Conservation (phyloP, 768 basidiomycete species). For the Leccinum arenicola region DNA sequence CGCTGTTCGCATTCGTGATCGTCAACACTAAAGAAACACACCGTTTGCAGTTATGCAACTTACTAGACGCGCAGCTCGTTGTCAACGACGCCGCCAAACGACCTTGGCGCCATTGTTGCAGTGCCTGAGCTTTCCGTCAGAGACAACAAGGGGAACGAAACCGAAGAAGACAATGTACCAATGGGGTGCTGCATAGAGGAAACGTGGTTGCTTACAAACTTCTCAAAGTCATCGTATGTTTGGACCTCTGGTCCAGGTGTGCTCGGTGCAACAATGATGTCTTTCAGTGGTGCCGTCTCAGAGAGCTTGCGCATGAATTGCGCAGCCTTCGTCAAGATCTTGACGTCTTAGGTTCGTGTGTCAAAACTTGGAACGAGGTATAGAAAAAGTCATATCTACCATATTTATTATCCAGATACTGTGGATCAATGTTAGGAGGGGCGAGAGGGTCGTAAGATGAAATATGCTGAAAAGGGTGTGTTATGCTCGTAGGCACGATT, state of each 20-base stretch:
- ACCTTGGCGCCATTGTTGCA: constrained; percentile 17
- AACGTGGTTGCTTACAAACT: constrained; percentile 3
- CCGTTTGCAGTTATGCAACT: background rate
- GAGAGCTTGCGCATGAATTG: constrained; percentile 14
- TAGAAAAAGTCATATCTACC: constrained; percentile 2
- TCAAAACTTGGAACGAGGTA: background rate
- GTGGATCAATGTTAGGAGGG: constrained; percentile 12
- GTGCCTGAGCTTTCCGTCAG: constrained; percentile 12
- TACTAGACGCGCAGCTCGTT: constrained; percentile 17
- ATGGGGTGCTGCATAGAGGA: constrained; percentile 9
- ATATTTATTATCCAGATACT: constrained; percentile 13
- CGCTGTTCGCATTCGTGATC: background rate
- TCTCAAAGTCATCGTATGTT: constrained; percentile 17
- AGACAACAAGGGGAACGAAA: background rate
- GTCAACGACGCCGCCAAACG: constrained; percentile 20
- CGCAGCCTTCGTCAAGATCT: constrained; percentile 15
- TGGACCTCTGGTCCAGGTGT: constrained; percentile 19
- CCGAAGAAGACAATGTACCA: background rate
- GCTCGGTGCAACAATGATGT: constrained; percentile 16
- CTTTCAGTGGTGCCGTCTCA: constrained; percentile 16
- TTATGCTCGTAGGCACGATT: background rate
- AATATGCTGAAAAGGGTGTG: constrained; percentile 9
- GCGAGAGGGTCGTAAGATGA: constrained; percentile 13
- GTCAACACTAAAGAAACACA: background rate
- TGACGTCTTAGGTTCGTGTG: constrained; percentile 5